Conservation (phyloP, 306 rosid species). For the Ceratonia siliqua region DNA sequence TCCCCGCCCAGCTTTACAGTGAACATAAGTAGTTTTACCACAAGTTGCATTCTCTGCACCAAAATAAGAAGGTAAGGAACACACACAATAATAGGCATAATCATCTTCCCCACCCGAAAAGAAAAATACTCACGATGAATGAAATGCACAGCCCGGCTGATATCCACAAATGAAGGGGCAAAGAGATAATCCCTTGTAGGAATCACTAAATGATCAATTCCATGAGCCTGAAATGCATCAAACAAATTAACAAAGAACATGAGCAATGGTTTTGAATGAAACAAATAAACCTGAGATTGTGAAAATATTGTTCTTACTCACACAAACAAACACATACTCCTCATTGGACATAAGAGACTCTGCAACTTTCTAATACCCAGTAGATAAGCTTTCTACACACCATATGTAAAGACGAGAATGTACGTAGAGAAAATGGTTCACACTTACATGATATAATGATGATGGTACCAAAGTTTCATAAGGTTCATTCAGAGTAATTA, state of each 20-base stretch:
- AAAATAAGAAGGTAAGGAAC: slow-evolving; percentile 25
- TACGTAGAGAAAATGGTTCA: slow-evolving; percentile 2
- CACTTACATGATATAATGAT: slow-evolving; percentile 68
- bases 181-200: slow-evolving; percentile 98
- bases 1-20: slow-evolving; percentile 98
- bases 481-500: slow-evolving; percentile 90
- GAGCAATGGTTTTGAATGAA: not conserved
- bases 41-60: slow-evolving; percentile 61
- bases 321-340: not conserved
- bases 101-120: not conserved
- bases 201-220: slow-evolving; percentile 86
- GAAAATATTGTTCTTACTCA: slow-evolving; percentile 1
- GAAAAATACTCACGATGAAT: slow-evolving; percentile 67
- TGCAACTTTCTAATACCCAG: not conserved
- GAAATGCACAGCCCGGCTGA: slow-evolving; percentile 87
- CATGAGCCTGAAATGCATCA: slow-evolving; percentile 69
- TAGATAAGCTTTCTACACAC: not conserved
- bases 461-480: slow-evolving; percentile 93
- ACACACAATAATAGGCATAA: slow-evolving; percentile 8
- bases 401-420: not conserved
- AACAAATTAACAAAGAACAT: slow-evolving; percentile 32
- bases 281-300: not conserved
- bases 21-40: slow-evolving; percentile 89
- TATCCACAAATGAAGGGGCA: slow-evolving; percentile 84
- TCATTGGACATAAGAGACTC: not conserved